These are phyloP conservation scores for Kodamaea ohmeri DNA, from an alignment of 1,139 yeast species.

Conservation along the genomic window DNA sequence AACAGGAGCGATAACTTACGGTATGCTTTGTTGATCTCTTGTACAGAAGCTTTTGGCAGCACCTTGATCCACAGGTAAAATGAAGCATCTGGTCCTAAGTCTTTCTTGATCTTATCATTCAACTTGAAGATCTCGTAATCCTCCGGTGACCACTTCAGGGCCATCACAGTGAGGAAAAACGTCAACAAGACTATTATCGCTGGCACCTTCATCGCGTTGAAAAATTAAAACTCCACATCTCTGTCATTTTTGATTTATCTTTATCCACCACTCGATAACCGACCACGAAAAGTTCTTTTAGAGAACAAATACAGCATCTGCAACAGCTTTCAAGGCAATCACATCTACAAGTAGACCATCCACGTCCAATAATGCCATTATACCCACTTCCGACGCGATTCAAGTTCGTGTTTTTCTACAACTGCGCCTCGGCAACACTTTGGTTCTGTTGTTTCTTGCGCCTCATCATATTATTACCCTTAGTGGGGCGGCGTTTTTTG, in stretches of 20 bases:
- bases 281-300: no score
- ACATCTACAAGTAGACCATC: no score
- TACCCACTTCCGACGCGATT: constrained; percentile 37
- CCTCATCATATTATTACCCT: constrained; percentile 51
- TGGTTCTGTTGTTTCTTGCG: constrained; percentile 55
- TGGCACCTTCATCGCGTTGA: constrained; percentile 5
- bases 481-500: constrained; percentile 59
- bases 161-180: constrained; percentile 14
- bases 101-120: constrained; percentile 61
- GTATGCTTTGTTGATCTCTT: constrained; percentile 73
- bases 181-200: constrained; percentile 15
- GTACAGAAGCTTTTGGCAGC: constrained; percentile 49
- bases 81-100: constrained; percentile 59
- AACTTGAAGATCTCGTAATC: constrained; percentile 82
- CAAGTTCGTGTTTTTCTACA: constrained; percentile 35
- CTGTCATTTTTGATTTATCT: no score
- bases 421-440: constrained; percentile 40
- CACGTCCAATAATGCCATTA: constrained; percentile 14
- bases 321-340: no score
- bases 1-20: constrained; percentile 65
- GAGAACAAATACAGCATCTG: no score
- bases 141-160: constrained; percentile 44
- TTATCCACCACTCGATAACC: no score
- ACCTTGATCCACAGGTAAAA: constrained; percentile 71
- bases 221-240: no score